Evolutionary conservation across 257 asterid genomes (phyloP), one percentile per base, ranked within the genome.

Genomic region (Fraxinus excelsior): DNA sequence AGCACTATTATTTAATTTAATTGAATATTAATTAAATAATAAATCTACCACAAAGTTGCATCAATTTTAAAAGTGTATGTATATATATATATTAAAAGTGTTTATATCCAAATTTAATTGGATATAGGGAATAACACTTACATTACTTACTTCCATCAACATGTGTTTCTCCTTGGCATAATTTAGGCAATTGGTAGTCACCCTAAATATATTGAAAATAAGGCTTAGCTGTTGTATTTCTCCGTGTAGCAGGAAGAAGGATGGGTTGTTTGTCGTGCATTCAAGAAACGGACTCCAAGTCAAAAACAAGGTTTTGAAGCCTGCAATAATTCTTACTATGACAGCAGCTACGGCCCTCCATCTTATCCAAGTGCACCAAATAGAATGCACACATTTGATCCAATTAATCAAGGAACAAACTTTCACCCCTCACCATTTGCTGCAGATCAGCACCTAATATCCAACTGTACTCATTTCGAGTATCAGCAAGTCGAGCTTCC

Each of bases 261-360:
- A 79, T 93, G 97, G 98, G 98, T 91, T 0, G 97, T 91, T 76
- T 91, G 98, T 51, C 84, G 97, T 49, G 98, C 98, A 19, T 93
- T 93, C 88, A 93, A 88, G 88, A 93, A 93, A 80, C 97, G 93
- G 40, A 83, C 78, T 78, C 96, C 98, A 10, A 89, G 89, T 67
- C 90, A 87, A 78, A 90, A 84, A 34, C 94, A 88, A 87, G 88
- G 90, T 12, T 82, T 70, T 11, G 92, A 86, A 81, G 78, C 88
- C 14, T 87, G 94, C 91, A 78, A 71, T 58, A 58, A n/a, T 70
- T 25, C 77, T 25, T 81, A 80, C 82, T 80, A 81, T 76, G 80
- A 28, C 73, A 67, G 25, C 74, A 64, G 26, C 35, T 80, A 80
- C 53, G 78, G 76, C 74, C 87, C 88, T 40, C 88, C 91, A 65